Conservation (phyloP, 2,329 filamentous ascomycete species). For the Huntiella decipiens region DNA sequence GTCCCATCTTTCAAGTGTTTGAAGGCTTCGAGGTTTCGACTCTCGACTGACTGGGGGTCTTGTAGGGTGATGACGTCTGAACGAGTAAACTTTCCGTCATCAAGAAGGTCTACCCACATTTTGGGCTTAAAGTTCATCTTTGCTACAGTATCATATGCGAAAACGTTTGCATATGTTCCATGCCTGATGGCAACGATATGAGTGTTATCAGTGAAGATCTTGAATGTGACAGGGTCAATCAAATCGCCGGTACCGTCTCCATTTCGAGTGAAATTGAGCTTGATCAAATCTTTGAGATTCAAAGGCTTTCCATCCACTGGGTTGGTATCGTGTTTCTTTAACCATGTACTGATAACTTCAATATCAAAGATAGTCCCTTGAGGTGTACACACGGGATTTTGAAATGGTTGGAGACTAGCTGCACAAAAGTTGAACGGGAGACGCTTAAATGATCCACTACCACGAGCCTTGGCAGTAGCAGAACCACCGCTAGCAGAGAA, state of each 20-base stretch:
- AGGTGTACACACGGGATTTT: constrained; percentile 77
- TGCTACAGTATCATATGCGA: constrained; percentile 89
- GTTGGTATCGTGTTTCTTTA: constrained; percentile 84
- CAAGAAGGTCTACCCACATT: constrained; percentile 82
- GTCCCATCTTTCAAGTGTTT: constrained; percentile 74
- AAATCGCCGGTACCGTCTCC: constrained; percentile 42
- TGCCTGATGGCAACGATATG: constrained; percentile 78
- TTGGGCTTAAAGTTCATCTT: constrained; percentile 92
- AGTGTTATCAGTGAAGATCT: constrained; percentile 94
- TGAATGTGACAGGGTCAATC: constrained; percentile 92
- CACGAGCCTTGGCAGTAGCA: constrained; percentile 38
- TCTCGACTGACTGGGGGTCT: constrained; percentile 77
- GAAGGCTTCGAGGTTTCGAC: constrained; percentile 69
- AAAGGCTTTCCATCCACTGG: constrained; percentile 69
- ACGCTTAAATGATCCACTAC: constrained; percentile 52
- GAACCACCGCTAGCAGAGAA: constrained; percentile 66
- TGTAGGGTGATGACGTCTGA: constrained; percentile 92
- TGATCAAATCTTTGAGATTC: constrained; percentile 66
- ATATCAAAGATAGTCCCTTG: constrained; percentile 86
- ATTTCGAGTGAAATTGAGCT: constrained; percentile 82
- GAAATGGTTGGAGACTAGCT: constrained; percentile 84
- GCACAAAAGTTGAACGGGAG: constrained; percentile 98
- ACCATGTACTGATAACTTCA: constrained; percentile 83
- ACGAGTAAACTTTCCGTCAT: constrained; percentile 68
- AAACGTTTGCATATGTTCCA: constrained; percentile 77